Evolutionary conservation across 2,329 filamentous ascomycete genomes (phyloP), one percentile per base, ranked within the genome.

Genomic region (Colletotrichum sp.): DNA sequence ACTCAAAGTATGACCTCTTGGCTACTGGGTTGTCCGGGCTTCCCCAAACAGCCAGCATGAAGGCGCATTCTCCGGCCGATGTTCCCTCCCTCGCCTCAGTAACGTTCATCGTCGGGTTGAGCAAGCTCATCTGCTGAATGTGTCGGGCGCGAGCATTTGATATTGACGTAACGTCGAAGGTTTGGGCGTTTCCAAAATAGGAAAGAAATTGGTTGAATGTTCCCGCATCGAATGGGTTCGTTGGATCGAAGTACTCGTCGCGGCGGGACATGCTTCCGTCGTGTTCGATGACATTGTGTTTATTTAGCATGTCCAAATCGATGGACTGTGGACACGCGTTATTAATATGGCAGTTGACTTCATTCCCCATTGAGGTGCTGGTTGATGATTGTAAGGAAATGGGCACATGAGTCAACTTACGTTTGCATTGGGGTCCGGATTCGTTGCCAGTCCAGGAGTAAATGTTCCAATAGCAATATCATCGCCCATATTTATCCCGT

Each of bases 181-280:
- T 81, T 5, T 83, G 79, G 0, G 74, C 82, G 0, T 84, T 87
- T 86, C 88, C 68, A 18, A 75, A 92, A 80, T 87, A 91, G 5
- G 78, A 74, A 32, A 78, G 82, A 1, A 85, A 86, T 63, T 85
- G 80, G 66, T 87, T 84, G 79, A 91, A 92, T 74, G 90, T 80
- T 4, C 83, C 86, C 63, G 87, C 81, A 80, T 91, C 90, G 82
- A 92, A 91, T 71, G 86, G 72, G 78, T 89, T 85, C 78, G 88
- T 88, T 79, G 88, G 87, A 24, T 89, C 89, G 70, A 89, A 86
- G 83, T 82, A 88, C n/a, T 85, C 86, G 72, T 91, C 89, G 3
- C 82, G 78, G 21, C 88, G 88, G 48, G 83, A 85, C 26, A 88
- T 69, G 72, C 87, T 88, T 6, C 85, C 88, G 67, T 90, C 88